These are phyloP conservation scores for Lantana camara DNA, from an alignment of 257 asterid species.

Conservation along the genomic window DNA sequence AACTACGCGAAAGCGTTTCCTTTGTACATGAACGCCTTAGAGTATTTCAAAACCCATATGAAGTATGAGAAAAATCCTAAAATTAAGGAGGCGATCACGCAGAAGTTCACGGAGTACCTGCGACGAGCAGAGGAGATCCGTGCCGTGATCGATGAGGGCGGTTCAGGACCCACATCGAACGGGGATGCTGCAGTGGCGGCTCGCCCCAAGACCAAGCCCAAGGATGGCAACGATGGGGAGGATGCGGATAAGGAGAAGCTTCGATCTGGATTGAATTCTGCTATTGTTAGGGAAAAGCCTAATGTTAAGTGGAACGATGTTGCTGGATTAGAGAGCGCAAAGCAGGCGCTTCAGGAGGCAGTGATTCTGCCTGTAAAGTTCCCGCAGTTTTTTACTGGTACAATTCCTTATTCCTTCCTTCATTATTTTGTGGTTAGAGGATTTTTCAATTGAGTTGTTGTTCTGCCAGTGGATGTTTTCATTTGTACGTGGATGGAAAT, in stretches of 20 bases:
- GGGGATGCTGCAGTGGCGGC: conserved; percentile 95
- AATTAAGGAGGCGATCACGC: conserved; percentile 93
- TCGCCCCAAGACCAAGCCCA: conserved; percentile 80
- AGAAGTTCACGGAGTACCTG: conserved; percentile 88
- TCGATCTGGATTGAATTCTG: conserved; percentile 86
- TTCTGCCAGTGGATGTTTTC: neutral
- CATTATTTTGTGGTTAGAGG: neutral
- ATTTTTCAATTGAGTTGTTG: too few species aligned
- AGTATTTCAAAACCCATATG: conserved; percentile 90
- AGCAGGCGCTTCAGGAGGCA: conserved; percentile 79
- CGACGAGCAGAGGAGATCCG: conserved; percentile 99
- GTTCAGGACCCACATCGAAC: conserved; percentile 67
- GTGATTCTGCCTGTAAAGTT: conserved; percentile 89
- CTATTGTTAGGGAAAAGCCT: conserved; percentile 92
- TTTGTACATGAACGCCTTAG: conserved; percentile 91
- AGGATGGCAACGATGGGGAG: conserved; percentile 89
- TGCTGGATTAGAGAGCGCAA: conserved; percentile 98
- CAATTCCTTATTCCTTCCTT: neutral
- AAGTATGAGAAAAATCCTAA: conserved; percentile 86
- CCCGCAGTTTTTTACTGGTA: conserved; percentile 98
- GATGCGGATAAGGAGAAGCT: conserved; percentile 92
- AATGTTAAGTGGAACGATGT: conserved; percentile 98
- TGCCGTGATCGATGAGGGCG: conserved; percentile 88
- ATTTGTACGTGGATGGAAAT: neutral
- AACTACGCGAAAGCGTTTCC: conserved; percentile 97